Evolutionary conservation across 1,139 yeast species (phyloP), one percentile per base, ranked within the genome.

Genomic region (Geotrichum reessii): DNA sequence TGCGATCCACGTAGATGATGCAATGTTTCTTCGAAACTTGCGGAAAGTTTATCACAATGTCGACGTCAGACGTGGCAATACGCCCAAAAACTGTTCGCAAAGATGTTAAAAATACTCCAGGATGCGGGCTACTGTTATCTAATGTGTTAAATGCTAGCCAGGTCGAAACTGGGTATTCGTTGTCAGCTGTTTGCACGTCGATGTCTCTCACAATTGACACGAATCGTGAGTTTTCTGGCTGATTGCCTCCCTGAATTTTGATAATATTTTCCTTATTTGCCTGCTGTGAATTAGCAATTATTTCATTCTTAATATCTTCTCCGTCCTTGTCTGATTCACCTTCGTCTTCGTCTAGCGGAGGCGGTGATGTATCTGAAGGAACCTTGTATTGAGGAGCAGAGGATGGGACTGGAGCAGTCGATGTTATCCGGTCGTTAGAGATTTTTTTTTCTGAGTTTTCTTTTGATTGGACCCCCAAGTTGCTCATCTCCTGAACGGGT

Each of bases 11-110:
- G 57, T 78, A 69, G 17, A 93, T 74, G 47, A 85, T 76, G 69
- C 97, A 91, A 70, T 93, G 98, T 2, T 86, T 78, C 63, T 90
- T 87, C 1, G 97, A 91, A 66, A 92, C 80, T 55, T 97, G 75
- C 64, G 81, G 86, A 66, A 91, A 97, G 47, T 80, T 76, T 17
- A 90, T 80, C 61, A 87, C 83, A 1, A 81, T 77, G 54, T 81
- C 84, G 12, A 65, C 62, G n/a, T 58, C 60, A 17, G 55, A 53
- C 12, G 63, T 65, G 1, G 62, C 61, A 22, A 58, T 60, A 1
- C 77, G 71, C 11, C 78, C 78, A 28, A 75, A 64, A 21, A 64
- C 62, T 52, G 70, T 64, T 31, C 58, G 53, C 53, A 65, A 64
- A 21, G 63, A 60, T 1, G 71, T 66, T 40, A 91, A 76, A 59